Percentiles rank a stretch among this genome's conserved stretches.
Evolutionary conservation across 352 stramenopile genomes (phyloP).

Genomic region (Pythium vanterpoolii): DNA sequence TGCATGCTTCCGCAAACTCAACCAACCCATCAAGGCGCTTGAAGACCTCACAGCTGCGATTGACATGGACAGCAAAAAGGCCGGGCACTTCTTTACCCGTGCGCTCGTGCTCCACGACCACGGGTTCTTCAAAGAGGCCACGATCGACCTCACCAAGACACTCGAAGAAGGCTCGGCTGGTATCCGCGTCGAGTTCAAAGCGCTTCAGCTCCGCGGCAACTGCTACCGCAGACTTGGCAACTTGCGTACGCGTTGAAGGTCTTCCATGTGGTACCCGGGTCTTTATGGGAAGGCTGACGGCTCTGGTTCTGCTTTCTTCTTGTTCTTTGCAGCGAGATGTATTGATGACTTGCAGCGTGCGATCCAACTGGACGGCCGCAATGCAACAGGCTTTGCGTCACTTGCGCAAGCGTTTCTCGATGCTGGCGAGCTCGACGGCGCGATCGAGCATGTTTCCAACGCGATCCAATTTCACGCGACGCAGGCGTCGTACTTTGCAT

Average conservation of each 20-base stretch:
- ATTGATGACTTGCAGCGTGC: constrained; percentile 71
- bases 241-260: too few species aligned
- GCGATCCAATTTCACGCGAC: constrained; percentile 64
- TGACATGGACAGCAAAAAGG: constrained; percentile 71
- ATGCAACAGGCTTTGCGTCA: constrained; percentile 51
- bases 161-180: constrained; percentile 66
- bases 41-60: constrained; percentile 69
- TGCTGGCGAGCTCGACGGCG: constrained; percentile 42
- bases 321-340: constrained; percentile 32
- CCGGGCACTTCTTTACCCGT: constrained; percentile 71
- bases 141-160: constrained; percentile 66
- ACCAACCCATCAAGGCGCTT: constrained; percentile 46
- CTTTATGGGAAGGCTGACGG: neutral
- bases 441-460: constrained; percentile 54
- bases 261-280: too few species aligned
- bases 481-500: constrained; percentile 58
- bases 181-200: constrained; percentile 61
- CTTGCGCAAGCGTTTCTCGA: constrained; percentile 71
- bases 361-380: constrained; percentile 69
- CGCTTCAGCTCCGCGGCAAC: constrained; percentile 60
- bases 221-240: constrained; percentile 62
- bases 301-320: neutral
- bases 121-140: constrained; percentile 62
- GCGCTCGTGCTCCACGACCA: constrained; percentile 66
- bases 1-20: constrained; percentile 72